These are phyloP conservation scores for Eutrema heterophyllum DNA, from an alignment of 345 rosid species.

Conservation along the genomic window DNA sequence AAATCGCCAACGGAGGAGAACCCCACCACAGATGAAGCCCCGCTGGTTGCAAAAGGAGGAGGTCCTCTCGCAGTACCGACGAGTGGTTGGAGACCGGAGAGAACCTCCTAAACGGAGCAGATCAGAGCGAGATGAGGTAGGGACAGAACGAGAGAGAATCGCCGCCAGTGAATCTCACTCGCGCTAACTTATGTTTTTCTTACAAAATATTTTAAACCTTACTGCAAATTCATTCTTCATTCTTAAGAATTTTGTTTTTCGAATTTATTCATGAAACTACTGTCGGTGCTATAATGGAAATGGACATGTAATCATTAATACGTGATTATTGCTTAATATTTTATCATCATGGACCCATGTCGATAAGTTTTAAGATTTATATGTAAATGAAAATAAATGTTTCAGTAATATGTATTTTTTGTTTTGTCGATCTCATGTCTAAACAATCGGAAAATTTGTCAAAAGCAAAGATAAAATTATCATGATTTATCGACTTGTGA, in stretches of 20 bases:
- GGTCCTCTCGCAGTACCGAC: too few species aligned
- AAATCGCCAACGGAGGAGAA: too few species aligned
- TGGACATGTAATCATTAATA: slow-evolving; percentile 31
- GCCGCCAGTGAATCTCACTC: too few species aligned
- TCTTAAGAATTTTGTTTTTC: not conserved
- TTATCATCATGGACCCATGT: slow-evolving; percentile 20
- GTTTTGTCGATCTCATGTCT: not conserved
- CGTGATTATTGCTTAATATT: slow-evolving; percentile 26
- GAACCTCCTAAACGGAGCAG: too few species aligned
- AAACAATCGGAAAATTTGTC: not conserved
- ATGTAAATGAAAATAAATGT: not conserved
- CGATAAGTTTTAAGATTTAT: not conserved
- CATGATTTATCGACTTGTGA: not conserved
- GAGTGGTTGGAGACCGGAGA: too few species aligned
- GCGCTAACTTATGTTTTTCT: too few species aligned
- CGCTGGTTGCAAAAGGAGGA: too few species aligned
- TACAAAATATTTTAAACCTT: too few species aligned
- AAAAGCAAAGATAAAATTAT: not conserved
- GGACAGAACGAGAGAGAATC: too few species aligned
- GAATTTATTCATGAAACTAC: not conserved
- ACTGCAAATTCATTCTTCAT: not conserved
- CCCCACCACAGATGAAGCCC: too few species aligned
- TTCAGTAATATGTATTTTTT: not conserved
- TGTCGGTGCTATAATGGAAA: slow-evolving; percentile 31
- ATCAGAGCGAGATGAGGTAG: too few species aligned